Evolutionary conservation across 768 basidiomycete genomes (phyloP).

Genomic region (Kwoniella bestiolae): DNA sequence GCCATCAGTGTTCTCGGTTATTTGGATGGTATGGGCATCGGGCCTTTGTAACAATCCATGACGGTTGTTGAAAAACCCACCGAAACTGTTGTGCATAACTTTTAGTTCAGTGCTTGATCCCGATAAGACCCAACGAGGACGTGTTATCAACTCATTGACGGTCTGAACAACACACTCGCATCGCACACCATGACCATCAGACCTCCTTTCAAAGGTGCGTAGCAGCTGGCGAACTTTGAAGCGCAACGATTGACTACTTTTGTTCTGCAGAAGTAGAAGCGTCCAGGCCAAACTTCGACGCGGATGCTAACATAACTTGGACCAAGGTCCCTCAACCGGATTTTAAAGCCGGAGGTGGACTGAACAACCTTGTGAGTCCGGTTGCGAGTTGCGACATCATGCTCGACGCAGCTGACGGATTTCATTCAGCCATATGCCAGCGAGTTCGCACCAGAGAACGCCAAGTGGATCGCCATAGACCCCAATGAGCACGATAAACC

Average conservation of each 20-base stretch:
- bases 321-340: slow-evolving; percentile 27
- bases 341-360: slow-evolving; percentile 23
- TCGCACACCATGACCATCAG: slow-evolving; percentile 1
- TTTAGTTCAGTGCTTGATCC: no score
- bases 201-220: background rate
- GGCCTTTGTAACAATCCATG: no score
- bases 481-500: slow-evolving; percentile 19
- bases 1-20: no score
- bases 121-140: no score
- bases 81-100: no score
- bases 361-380: slow-evolving; percentile 25
- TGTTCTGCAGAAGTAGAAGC: slow-evolving; percentile 28
- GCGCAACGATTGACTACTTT: no score
- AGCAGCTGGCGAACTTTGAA: no score
- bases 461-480: slow-evolving; percentile 15
- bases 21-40: no score
- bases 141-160: no score
- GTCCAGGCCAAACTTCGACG: slow-evolving; percentile 19
- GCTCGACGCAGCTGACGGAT: background rate
- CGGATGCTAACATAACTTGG: background rate
- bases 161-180: no score
- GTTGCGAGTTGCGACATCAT: background rate
- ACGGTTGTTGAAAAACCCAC: no score
- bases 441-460: slow-evolving; percentile 11
- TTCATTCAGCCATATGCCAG: slow-evolving; percentile 19